Evolutionary conservation across 2,329 filamentous ascomycete genomes (phyloP).

Genomic region (Elsinoe perseae): DNA sequence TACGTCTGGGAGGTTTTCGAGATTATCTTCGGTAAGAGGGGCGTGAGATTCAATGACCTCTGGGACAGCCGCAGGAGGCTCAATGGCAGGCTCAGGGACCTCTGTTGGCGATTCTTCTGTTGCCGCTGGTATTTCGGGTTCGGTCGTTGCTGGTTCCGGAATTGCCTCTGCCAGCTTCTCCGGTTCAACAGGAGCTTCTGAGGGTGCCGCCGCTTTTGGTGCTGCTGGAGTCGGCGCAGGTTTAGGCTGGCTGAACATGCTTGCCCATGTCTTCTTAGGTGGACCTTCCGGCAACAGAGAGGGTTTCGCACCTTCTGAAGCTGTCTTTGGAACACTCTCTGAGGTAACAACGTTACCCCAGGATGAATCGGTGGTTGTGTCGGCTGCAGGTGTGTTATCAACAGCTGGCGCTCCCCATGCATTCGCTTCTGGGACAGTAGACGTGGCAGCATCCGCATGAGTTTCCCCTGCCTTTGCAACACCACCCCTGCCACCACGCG

Average conservation of each 20-base stretch:
- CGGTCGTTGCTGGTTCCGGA: slow-evolving; percentile 21
- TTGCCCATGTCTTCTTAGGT: slow-evolving; percentile 47
- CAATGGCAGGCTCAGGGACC: slow-evolving; percentile 25
- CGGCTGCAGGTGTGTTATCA: slow-evolving; percentile 1
- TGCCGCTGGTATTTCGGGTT: slow-evolving; percentile 20
- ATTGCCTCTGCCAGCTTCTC: slow-evolving; percentile 22
- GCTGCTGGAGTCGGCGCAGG: slow-evolving; percentile 41
- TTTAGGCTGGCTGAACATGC: slow-evolving; percentile 43
- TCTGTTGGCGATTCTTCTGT: slow-evolving; percentile 19
- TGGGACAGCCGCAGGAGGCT: slow-evolving; percentile 18
- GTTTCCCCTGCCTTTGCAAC: slow-evolving; percentile 55
- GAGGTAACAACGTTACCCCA: slow-evolving; percentile 36
- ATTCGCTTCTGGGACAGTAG: slow-evolving; percentile 62
- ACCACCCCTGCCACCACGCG: slow-evolving; percentile 55
- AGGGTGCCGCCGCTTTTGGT: slow-evolving; percentile 24
- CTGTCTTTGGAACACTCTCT: slow-evolving; percentile 25
- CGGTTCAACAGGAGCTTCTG: slow-evolving; percentile 24
- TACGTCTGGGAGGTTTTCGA: slow-evolving; percentile 79
- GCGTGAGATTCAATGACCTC: slow-evolving; percentile 59
- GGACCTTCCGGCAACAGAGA: slow-evolving; percentile 29
- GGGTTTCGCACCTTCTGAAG: slow-evolving; percentile 31
- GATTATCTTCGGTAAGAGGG: slow-evolving; percentile 82
- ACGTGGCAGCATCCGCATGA: slow-evolving; percentile 49
- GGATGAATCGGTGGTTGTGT: not conserved
- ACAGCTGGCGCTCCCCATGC: slow-evolving; percentile 50